phyloP scores from a whole-genome alignment of 2,329 filamentous ascomycete genomes.

The Sphaceloma murrayae region DNA sequence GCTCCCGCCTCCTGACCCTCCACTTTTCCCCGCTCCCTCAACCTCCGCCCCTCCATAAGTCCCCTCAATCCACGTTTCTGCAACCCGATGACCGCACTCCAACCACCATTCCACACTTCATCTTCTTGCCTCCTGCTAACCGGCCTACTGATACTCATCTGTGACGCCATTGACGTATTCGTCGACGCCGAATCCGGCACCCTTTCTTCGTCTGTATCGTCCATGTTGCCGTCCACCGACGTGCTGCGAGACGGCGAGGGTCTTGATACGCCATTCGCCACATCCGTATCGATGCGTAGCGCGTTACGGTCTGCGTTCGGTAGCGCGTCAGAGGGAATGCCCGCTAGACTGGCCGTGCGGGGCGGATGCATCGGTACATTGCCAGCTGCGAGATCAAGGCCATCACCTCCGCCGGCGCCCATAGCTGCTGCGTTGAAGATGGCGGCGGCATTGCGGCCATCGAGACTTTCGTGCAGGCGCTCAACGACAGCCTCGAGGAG shows the following conservation, averaged over 20 bases:
- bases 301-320: too few species aligned
- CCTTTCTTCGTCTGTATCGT: conserved; percentile 28
- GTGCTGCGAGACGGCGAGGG: conserved; percentile 27
- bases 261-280: conserved; percentile 29
- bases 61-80: conserved; percentile 89
- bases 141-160: conserved; percentile 30
- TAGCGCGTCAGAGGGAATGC: conserved; percentile 29
- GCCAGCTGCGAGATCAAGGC: conserved; percentile 53
- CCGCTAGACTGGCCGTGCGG: conserved; percentile 41
- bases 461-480: conserved; percentile 75
- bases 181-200: conserved; percentile 29
- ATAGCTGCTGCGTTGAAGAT: conserved; percentile 98
- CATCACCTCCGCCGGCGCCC: conserved; percentile 86
- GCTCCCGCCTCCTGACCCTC: conserved; percentile 18
- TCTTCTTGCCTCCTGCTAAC: conserved; percentile 37
- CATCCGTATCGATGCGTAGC: conserved; percentile 43
- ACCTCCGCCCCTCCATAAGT: conserved; percentile 83
- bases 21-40: conserved; percentile 59
- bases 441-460: conserved; percentile 87
- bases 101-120: conserved; percentile 69
- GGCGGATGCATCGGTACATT: conserved; percentile 31
- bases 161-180: conserved; percentile 26
- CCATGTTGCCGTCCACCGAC: conserved; percentile 24
- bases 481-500: conserved; percentile 88
- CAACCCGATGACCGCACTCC: conserved; percentile 84